phyloP scores from a whole-genome alignment of 106 monocot genomes.

The Dactylorhiza incarnata region DNA sequence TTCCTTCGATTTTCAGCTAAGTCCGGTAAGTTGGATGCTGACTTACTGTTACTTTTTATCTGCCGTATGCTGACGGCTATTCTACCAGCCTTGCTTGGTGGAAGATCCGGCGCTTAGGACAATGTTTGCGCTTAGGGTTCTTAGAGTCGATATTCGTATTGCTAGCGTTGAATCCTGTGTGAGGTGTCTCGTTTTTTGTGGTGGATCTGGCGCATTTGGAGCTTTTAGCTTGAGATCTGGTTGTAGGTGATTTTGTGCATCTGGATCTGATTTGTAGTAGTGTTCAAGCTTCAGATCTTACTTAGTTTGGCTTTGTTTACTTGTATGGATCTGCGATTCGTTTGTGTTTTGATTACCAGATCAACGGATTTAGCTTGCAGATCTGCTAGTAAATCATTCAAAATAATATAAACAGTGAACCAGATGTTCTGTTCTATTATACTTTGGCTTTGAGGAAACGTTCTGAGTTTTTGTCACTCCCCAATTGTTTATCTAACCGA shows the following conservation, averaged over 20 bases:
- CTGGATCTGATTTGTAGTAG: not conserved
- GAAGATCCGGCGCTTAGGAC: not conserved
- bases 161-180: not conserved
- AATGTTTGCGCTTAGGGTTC: not conserved
- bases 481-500: not conserved
- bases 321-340: not conserved
- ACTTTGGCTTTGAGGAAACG: not conserved
- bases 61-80: not conserved
- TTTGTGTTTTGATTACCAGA: not conserved
- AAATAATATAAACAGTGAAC: not conserved
- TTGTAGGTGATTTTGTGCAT: not conserved
- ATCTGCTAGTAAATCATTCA: not conserved
- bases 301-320: not conserved
- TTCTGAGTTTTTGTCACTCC: not conserved
- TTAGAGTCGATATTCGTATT: not conserved
- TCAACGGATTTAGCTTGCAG: not conserved
- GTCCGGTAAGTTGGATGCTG: constrained; percentile 1
- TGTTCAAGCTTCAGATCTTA: not conserved
- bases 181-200: not conserved
- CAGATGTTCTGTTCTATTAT: not conserved
- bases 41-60: not conserved
- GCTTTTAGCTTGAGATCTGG: not conserved
- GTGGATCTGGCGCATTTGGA: not conserved
- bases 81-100: not conserved
- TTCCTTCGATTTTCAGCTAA: not conserved